Conservation (phyloP, 257 asterid species). For the Solanum gandarillasii region DNA sequence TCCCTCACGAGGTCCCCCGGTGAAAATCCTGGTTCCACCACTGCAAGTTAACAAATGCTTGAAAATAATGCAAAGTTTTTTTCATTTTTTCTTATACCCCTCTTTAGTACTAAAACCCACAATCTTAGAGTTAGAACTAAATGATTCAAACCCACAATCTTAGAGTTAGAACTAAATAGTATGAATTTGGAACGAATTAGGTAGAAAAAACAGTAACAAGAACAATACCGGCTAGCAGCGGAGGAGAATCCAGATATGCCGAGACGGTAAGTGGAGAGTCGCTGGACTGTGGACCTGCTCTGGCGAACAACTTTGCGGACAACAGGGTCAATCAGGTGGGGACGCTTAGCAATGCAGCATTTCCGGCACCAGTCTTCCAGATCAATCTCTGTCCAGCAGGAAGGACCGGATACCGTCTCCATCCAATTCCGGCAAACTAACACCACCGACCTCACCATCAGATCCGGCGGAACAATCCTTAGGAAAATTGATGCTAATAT, state of each 20-base stretch:
- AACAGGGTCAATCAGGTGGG: not conserved
- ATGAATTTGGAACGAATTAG: not conserved
- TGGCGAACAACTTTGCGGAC: slow-evolving; percentile 7
- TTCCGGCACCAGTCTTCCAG: slow-evolving; percentile 10
- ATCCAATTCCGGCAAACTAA: slow-evolving; percentile 9
- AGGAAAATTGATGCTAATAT: not conserved
- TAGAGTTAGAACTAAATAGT: not conserved
- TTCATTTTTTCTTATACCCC: not conserved
- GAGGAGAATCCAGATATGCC: slow-evolving; percentile 1
- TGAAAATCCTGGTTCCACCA: not conserved
- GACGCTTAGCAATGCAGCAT: not conserved
- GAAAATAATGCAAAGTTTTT: not conserved
- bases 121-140: not conserved
- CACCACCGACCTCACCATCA: not conserved
- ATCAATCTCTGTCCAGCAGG: slow-evolving; percentile 14
- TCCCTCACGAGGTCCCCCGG: not conserved
- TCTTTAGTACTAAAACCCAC: not conserved
- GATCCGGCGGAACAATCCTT: not conserved
- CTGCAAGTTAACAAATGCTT: not conserved
- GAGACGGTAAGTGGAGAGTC: slow-evolving; percentile 1
- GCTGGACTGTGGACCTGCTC: not conserved
- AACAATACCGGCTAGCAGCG: slow-evolving; percentile 5
- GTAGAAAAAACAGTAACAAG: not conserved
- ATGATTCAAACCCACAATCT: too few species aligned
- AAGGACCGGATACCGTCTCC: slow-evolving; percentile 5